phyloP scores from a whole-genome alignment of 257 asterid genomes.

The Galeopsis tetrahit region DNA sequence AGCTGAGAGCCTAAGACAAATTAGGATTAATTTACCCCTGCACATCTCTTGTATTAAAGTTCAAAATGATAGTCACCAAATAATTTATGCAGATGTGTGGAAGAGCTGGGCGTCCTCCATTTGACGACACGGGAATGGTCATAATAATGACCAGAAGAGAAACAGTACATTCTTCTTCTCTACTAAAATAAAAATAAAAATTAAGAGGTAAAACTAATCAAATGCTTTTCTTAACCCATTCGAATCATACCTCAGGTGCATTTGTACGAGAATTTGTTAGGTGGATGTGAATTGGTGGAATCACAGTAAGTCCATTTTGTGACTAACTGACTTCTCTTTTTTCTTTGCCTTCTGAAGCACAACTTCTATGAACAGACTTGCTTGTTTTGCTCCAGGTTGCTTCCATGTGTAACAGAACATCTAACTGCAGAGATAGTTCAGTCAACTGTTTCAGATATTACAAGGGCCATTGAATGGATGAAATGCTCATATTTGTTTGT shows the following conservation, averaged over 20 bases:
- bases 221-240: slow-evolving; percentile 28
- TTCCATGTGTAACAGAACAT: slow-evolving; percentile 92
- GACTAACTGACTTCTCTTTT: slow-evolving; percentile 37
- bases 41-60: slow-evolving; percentile 33
- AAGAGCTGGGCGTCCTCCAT: slow-evolving; percentile 99
- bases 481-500: slow-evolving; percentile 92
- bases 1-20: neutral
- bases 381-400: slow-evolving; percentile 63
- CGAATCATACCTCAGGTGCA: slow-evolving; percentile 65
- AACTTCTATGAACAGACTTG: slow-evolving; percentile 13
- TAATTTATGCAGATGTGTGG: slow-evolving; percentile 87
- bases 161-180: slow-evolving; percentile 56
- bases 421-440: slow-evolving; percentile 98
- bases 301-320: slow-evolving; percentile 78
- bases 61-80: slow-evolving; percentile 33
- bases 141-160: slow-evolving; percentile 97
- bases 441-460: slow-evolving; percentile 82
- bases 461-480: slow-evolving; percentile 94
- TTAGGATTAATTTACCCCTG: slow-evolving; percentile 9
- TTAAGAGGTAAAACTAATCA: slow-evolving; percentile 9
- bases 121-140: slow-evolving; percentile 94
- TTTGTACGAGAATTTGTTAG: slow-evolving; percentile 87
- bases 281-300: slow-evolving; percentile 96
- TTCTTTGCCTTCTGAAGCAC: slow-evolving; percentile 23
- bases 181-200: neutral